A percentile compares a stretch with the other conserved stretches of the same genome.
These are phyloP conservation scores for Yamadazyma spencermartinsiae DNA, from an alignment of 1,139 yeast genomes.

Conservation along the genomic window DNA sequence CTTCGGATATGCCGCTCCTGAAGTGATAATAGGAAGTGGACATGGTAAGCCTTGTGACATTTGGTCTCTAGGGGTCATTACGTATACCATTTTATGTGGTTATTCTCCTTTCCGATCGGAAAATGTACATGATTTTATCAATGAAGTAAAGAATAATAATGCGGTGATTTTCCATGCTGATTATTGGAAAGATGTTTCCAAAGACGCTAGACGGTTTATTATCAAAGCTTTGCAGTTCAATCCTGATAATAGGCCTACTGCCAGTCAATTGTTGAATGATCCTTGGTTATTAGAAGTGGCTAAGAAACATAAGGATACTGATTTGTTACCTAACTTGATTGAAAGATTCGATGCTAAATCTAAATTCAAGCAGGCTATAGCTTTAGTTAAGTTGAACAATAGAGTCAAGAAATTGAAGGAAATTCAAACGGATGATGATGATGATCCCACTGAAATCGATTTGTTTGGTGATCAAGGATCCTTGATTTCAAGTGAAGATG, in stretches of 20 bases:
- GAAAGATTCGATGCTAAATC: conserved; percentile 82
- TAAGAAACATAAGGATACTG: conserved; percentile 49
- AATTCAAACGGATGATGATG: conserved; percentile 53
- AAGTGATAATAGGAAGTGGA: conserved; percentile 71
- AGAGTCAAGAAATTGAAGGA: conserved; percentile 66
- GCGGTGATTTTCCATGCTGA: conserved; percentile 84
- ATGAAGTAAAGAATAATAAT: conserved; percentile 67
- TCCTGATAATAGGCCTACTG: conserved; percentile 69
- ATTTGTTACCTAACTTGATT: conserved; percentile 65
- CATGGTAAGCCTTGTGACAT: conserved; percentile 93
- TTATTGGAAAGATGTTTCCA: conserved; percentile 80
- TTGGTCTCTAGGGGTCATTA: conserved; percentile 90
- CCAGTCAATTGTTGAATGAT: conserved; percentile 59
- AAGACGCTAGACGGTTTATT: conserved; percentile 75
- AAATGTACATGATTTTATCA: conserved; percentile 73
- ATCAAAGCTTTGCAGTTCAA: conserved; percentile 61
- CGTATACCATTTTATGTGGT: conserved; percentile 88
- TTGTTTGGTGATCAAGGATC: conserved; percentile 37
- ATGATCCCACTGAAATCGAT: conserved; percentile 52
- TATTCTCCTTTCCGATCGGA: conserved; percentile 91
- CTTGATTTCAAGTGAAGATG: conserved; percentile 8
- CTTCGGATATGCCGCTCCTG: conserved; percentile 94
- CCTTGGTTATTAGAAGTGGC: conserved; percentile 66
- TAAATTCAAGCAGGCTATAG: conserved; percentile 85
- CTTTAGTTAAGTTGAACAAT: conserved; percentile 73